These are phyloP conservation scores for Sphenostylis stenocarpa DNA, from an alignment of 306 rosid species.

Conservation along the genomic window DNA sequence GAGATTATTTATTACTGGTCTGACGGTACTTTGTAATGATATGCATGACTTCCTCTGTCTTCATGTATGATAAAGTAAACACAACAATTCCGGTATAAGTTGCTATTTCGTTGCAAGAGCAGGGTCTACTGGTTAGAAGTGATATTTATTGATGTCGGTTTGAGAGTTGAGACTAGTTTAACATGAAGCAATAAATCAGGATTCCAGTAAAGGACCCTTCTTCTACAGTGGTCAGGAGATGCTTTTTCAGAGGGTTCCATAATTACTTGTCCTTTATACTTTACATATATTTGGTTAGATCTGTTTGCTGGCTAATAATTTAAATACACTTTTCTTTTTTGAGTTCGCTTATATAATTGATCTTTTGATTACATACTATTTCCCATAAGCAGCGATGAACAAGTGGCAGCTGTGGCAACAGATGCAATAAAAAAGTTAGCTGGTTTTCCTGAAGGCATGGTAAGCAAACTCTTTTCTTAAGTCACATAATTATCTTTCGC, in stretches of 20 bases:
- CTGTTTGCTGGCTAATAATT: background rate
- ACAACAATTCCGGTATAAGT: background rate
- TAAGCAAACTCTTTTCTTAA: slow-evolving; percentile 38
- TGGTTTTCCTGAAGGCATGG: slow-evolving; percentile 72
- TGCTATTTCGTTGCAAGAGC: background rate
- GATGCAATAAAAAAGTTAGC: slow-evolving; percentile 72
- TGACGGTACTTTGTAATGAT: background rate
- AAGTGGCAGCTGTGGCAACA: slow-evolving; percentile 65
- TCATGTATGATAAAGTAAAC: background rate
- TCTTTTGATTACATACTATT: slow-evolving; percentile 14
- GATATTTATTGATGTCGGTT: background rate
- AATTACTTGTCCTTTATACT: background rate
- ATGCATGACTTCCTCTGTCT: slow-evolving; percentile 12
- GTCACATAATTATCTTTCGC: background rate
- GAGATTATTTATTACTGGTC: background rate
- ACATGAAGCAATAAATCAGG: background rate
- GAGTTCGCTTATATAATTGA: background rate
- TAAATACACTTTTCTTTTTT: background rate
- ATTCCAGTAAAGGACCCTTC: background rate
- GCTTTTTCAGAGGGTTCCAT: slow-evolving; percentile 11
- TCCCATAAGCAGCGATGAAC: slow-evolving; percentile 59
- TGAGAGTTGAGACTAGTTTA: background rate
- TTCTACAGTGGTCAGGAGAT: background rate
- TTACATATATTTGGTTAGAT: background rate
- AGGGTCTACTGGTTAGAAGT: background rate